phyloP scores from a whole-genome alignment of 176 grass and related monocot species.

The Phoenix roebelenii region DNA sequence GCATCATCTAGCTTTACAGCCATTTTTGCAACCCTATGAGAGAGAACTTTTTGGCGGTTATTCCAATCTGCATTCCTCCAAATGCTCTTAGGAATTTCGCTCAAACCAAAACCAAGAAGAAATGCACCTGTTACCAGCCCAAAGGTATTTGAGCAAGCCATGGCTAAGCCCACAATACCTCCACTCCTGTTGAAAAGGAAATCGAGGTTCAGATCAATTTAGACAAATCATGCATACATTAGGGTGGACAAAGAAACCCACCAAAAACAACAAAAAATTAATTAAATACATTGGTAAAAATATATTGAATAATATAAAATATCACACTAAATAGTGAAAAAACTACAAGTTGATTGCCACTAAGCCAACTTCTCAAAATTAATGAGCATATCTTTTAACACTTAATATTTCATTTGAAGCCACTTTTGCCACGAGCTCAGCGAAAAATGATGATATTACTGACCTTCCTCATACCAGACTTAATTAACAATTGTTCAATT shows the following conservation, averaged over 20 bases:
- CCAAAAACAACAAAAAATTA: no score
- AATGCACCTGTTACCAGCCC: conserved; percentile 97
- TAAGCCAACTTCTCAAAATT: no score
- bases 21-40: conserved; percentile 86
- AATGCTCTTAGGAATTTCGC: conserved; percentile 94
- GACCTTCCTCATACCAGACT: no score
- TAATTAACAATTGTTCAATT: no score
- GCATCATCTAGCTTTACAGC: conserved; percentile 95
- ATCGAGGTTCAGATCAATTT: not conserved
- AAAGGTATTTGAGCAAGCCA: conserved; percentile 99
- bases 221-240: no score
- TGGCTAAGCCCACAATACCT: conserved; percentile 85
- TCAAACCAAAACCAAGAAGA: conserved; percentile 98
- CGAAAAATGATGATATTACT: no score
- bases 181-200: conserved; percentile 45
- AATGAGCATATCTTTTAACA: no score
- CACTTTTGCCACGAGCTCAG: no score
- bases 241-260: no score
- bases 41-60: conserved; percentile 85
- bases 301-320: no score
- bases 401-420: no score
- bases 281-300: no score
- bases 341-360: not conserved
- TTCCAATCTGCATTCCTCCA: conserved; percentile 94
- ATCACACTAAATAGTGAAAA: not conserved